Percentiles rank a stretch among this genome's conserved stretches.
These are phyloP conservation scores for Porogramme epimiltina DNA, from an alignment of 1,284 basidiomycete species.

Conservation along the genomic window DNA sequence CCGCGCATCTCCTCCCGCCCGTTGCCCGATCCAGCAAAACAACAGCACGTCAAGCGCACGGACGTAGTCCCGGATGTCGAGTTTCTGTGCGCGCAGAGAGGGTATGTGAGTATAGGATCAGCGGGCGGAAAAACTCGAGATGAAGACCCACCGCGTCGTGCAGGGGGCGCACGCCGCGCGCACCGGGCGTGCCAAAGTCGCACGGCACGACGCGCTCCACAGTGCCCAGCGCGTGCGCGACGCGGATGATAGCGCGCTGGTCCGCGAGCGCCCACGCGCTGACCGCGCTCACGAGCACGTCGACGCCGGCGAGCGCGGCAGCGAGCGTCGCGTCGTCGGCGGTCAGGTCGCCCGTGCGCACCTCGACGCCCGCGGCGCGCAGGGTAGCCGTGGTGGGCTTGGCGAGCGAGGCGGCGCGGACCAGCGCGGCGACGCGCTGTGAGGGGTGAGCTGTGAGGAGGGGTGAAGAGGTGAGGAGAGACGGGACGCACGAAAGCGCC, in stretches of 20 bases:
- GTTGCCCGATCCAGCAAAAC: no score
- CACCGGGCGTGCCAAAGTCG: conserved; percentile 18
- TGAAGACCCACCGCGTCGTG: conserved; percentile 22
- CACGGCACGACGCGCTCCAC: conserved; percentile 5
- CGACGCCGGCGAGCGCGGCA: conserved; percentile 6
- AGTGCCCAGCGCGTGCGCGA: conserved; percentile 11
- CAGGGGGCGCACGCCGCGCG: conserved; percentile 7
- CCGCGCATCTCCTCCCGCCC: no score
- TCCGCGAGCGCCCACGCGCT: background rate
- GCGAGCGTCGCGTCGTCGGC: background rate
- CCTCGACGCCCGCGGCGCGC: background rate
- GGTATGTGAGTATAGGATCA: background rate
- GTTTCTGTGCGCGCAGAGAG: no score
- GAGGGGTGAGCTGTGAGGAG: background rate
- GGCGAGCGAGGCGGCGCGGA: background rate
- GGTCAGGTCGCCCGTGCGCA: background rate
- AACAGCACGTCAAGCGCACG: conserved; percentile 14
- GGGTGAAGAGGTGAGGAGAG: background rate
- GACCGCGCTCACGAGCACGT: conserved; percentile 7
- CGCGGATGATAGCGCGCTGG: conserved; percentile 14
- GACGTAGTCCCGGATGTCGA: conserved; percentile 18
- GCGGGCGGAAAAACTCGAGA: no score
- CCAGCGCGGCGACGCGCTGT: background rate
- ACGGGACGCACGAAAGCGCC: conserved; percentile 6
- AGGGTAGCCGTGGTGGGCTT: background rate